Percentiles rank a stretch among this genome's conserved stretches.
phyloP scores from a whole-genome alignment of 2,329 filamentous ascomycete genomes.

The Moelleriella libera region DNA sequence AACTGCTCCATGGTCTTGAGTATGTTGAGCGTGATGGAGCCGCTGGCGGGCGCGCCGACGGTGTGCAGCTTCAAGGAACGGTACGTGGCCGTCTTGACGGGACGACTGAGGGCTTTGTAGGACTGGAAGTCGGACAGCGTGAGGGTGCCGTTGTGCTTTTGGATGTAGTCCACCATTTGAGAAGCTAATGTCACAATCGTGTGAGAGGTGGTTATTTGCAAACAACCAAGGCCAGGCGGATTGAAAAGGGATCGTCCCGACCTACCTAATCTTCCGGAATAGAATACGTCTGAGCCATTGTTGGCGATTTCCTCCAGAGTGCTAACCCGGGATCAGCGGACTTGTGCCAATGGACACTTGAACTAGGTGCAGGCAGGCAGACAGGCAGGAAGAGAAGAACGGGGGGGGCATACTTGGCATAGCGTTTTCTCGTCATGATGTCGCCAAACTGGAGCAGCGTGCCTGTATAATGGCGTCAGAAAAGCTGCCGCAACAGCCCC shows the following conservation, averaged over 20 bases:
- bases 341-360: neutral
- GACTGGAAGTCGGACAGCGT: conserved; percentile 61
- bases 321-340: conserved; percentile 8
- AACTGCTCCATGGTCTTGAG: conserved; percentile 79
- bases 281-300: conserved; percentile 60
- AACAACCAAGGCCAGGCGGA: neutral
- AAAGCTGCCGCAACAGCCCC: neutral
- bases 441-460: conserved; percentile 59
- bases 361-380: too few species aligned
- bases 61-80: conserved; percentile 57
- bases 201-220: conserved; percentile 3
- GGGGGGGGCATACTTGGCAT: conserved; percentile 36
- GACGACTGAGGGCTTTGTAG: conserved; percentile 55
- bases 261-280: conserved; percentile 49
- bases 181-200: conserved; percentile 36
- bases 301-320: conserved; percentile 67
- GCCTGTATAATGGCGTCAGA: conserved; percentile 19
- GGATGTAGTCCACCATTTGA: conserved; percentile 56
- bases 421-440: conserved; percentile 65
- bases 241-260: neutral
- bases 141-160: conserved; percentile 67
- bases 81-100: conserved; percentile 51
- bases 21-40: conserved; percentile 58
- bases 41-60: conserved; percentile 63
- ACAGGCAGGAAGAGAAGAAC: too few species aligned